Base-by-base conservation (phyloP, 1,284 basidiomycete genomes). In the Apiotrichum laibachii region DNA sequence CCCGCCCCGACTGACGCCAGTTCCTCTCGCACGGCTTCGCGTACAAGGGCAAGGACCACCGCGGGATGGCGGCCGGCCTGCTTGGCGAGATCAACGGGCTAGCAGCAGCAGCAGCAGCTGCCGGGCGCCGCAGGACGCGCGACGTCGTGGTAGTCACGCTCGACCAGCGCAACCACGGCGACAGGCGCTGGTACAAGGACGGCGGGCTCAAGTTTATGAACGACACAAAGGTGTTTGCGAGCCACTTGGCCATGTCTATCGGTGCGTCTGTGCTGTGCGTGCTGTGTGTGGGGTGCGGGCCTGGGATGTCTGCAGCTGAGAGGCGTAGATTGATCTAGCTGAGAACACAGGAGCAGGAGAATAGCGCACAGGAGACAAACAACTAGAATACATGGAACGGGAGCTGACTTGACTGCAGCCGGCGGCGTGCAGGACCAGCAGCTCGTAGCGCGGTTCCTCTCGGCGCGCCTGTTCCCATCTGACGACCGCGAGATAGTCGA, bases 371-470 rank as follows among this genome's bases (percentile, higher is more conserved):
- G n/a, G n/a, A n/a, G n/a, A n/a, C n/a, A n/a, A n/a, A n/a, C n/a
- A n/a, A n/a, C n/a, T n/a, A n/a, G n/a, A n/a, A n/a, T n/a, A n/a
- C n/a, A n/a, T n/a, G n/a, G n/a, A n/a, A n/a, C n/a, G n/a, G n/a
- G n/a, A n/a, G n/a, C n/a, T n/a, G n/a, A n/a, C n/a, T n/a, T 35
- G 13, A 35, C 34, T 13, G 8, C 34, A 35, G 34, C 75, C 10
- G 60, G 60, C 34, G 60, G 56, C 26, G 39, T 53, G 16, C 46
- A 58, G 43, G 92, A 95, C 68, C 83, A 91, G 10, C 86, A 87
- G 0, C 87, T 88, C 76, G 72, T 95, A 57, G 87, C 93, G 63
- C 89, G 93, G 72, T 88, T 90, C 69, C 80, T 95, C 5, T 85
- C 87, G 0, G 72, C 85, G 1, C 89, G 87, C 72, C 75, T 94